Percentiles rank a stretch among this genome's conserved stretches.
phyloP scores from a whole-genome alignment of 768 basidiomycete genomes.

The Naganishia onofrii region DNA sequence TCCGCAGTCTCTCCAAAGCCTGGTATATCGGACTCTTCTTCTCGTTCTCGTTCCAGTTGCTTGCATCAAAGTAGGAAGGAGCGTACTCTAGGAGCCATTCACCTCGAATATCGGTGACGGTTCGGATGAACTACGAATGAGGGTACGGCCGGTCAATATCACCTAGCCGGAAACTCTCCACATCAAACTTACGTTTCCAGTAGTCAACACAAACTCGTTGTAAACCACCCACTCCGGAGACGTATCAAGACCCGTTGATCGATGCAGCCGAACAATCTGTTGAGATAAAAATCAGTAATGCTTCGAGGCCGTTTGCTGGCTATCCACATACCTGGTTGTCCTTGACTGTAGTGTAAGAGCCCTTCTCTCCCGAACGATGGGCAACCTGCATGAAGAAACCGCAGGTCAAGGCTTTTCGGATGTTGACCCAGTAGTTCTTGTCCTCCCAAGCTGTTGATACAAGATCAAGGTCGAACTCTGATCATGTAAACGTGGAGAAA shows the following conservation, averaged over 20 bases:
- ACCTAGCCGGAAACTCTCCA: no score
- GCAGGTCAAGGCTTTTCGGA: conserved; percentile 78
- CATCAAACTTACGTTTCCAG: conserved; percentile 54
- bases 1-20: conserved; percentile 24
- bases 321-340: conserved; percentile 69
- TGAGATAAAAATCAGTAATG: conserved; percentile 32
- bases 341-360: conserved; percentile 83
- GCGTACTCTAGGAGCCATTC: conserved; percentile 79
- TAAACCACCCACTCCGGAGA: conserved; percentile 90
- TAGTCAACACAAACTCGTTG: conserved; percentile 93
- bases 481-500: not conserved
- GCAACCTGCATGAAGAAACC: conserved; percentile 99
- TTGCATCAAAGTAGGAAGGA: conserved; percentile 67
- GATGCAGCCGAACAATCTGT: conserved; percentile 72
- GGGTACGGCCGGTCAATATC: no score
- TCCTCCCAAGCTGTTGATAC: conserved; percentile 66
- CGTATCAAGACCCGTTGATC: conserved; percentile 79
- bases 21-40: conserved; percentile 27
- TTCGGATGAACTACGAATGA: conserved; percentile 69
- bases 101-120: conserved; percentile 76
- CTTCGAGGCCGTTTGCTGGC: conserved; percentile 44
- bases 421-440: conserved; percentile 67
- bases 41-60: conserved; percentile 25
- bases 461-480: conserved; percentile 69
- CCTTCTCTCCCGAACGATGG: conserved; percentile 86